Percentiles rank a stretch among this genome's conserved stretches.
Evolutionary conservation across 2,329 filamentous ascomycete genomes (phyloP).

Genomic region (Sclerotinia spermophila): DNA sequence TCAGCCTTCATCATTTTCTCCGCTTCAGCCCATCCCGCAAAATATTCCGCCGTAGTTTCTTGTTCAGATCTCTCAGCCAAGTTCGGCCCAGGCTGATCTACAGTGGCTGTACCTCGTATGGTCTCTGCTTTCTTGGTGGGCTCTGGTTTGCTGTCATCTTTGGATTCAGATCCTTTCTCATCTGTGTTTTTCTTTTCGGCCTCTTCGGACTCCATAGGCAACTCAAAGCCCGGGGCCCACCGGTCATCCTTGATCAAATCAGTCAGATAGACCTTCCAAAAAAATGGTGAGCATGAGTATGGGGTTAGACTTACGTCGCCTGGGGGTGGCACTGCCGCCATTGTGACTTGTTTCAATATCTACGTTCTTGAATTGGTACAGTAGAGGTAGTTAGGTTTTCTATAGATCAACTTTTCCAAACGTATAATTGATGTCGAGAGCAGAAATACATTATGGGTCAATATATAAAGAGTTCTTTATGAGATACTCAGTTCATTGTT

Average conservation of each 20-base stretch:
- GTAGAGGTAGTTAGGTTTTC: neutral
- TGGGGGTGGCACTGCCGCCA: neutral
- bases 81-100: neutral
- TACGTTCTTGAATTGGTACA: neutral
- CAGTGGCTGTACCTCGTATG: constrained; percentile 6
- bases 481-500: neutral
- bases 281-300: neutral
- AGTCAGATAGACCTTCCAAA: neutral
- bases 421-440: neutral
- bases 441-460: neutral
- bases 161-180: neutral
- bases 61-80: neutral
- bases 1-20: neutral
- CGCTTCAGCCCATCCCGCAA: neutral
- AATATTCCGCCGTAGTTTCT: neutral
- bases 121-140: neutral
- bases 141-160: too few species aligned
- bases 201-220: neutral
- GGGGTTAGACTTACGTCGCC: neutral
- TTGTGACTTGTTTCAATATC: neutral
- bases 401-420: neutral
- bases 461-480: neutral
- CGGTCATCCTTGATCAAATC: neutral
- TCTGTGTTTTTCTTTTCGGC: too few species aligned
- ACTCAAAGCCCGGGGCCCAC: neutral